phyloP scores from a whole-genome alignment of 352 stramenopile genomes.

The Stramenopiles sp. region DNA sequence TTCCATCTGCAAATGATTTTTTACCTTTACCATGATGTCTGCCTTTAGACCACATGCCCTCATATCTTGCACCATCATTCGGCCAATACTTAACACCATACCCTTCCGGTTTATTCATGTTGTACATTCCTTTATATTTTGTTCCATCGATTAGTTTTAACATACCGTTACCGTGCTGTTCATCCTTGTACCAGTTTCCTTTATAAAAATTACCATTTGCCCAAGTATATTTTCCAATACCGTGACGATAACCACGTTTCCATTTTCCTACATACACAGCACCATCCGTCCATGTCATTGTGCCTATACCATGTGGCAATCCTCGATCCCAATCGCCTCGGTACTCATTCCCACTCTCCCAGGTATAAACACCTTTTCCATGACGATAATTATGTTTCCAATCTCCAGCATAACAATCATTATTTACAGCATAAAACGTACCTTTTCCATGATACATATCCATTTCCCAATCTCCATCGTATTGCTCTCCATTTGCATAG shows the following conservation, averaged over 20 bases:
- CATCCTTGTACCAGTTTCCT: not conserved
- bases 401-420: not conserved
- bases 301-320: not conserved
- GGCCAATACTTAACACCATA: not conserved
- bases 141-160: not conserved
- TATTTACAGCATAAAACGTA: not conserved
- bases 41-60: not conserved
- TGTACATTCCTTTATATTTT: slow-evolving; percentile 1
- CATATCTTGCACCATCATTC: not conserved
- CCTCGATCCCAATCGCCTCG: not conserved
- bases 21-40: not conserved
- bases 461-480: not conserved
- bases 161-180: not conserved
- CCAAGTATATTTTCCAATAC: not conserved
- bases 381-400: not conserved
- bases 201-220: not conserved
- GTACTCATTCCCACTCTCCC: not conserved
- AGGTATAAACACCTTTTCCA: not conserved
- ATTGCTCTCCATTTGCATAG: not conserved
- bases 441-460: not conserved
- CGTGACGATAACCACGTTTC: not conserved
- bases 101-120: slow-evolving; percentile 1
- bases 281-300: not conserved
- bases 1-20: slow-evolving; percentile 3
- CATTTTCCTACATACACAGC: not conserved